These are phyloP conservation scores for Peniophora sp. DNA, from an alignment of 1,284 basidiomycete genomes.

Conservation along the genomic window DNA sequence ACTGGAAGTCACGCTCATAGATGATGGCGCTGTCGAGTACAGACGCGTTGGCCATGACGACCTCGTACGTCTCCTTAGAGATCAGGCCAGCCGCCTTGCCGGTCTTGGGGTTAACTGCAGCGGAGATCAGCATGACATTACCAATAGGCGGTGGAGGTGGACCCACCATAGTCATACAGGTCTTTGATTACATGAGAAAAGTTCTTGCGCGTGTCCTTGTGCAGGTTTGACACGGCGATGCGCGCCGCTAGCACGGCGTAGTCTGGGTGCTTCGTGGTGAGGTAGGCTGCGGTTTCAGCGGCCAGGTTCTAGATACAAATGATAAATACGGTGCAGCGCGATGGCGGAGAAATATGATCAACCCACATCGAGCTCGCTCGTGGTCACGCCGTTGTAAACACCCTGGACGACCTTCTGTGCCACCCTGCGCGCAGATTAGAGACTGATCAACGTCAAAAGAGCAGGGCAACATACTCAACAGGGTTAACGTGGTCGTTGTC, in stretches of 20 bases:
- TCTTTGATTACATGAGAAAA: constrained; percentile 92
- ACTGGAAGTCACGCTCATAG: constrained; percentile 97
- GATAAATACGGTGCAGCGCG: too few species aligned
- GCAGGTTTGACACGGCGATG: constrained; percentile 97
- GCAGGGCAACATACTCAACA: constrained; percentile 63
- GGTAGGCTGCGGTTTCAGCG: constrained; percentile 94
- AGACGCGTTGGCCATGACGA: constrained; percentile 80
- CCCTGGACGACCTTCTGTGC: constrained; percentile 94
- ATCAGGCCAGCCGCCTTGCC: constrained; percentile 87
- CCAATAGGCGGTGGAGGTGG: not conserved
- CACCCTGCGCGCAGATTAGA: constrained; percentile 38
- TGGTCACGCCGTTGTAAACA: constrained; percentile 94
- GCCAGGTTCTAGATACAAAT: constrained; percentile 85
- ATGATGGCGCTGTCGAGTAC: constrained; percentile 91
- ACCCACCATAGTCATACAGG: constrained; percentile 78
- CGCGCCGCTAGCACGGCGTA: constrained; percentile 98
- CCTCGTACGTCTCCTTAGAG: constrained; percentile 79
- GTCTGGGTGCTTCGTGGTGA: constrained; percentile 96
- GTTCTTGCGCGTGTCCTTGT: constrained; percentile 98
- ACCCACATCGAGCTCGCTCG: constrained; percentile 92
- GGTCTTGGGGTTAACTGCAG: constrained; percentile 92
- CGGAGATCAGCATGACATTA: not conserved
- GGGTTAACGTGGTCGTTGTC: constrained; percentile 92
- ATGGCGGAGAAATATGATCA: too few species aligned
- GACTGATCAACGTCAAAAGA: not conserved